phyloP scores from a whole-genome alignment of 2,329 filamentous ascomycete genomes.

The Colletotrichum sp. region DNA sequence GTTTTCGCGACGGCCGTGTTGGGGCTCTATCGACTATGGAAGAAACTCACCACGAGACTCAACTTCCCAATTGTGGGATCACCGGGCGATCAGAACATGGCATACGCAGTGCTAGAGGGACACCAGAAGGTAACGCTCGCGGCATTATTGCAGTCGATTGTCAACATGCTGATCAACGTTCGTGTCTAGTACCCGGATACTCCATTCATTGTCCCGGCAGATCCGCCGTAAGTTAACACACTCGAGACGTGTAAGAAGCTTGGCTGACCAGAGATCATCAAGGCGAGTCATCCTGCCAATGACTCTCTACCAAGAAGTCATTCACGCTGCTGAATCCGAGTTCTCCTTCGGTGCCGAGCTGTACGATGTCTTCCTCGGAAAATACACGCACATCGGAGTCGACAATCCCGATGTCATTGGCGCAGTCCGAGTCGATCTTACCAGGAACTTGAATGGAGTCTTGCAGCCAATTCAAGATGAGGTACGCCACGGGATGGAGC shows the following conservation, averaged over 20 bases:
- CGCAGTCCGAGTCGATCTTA: slow-evolving; percentile 17
- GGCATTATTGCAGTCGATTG: not conserved
- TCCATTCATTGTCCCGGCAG: slow-evolving; percentile 2
- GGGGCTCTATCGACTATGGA: not conserved
- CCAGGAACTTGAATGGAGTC: not conserved
- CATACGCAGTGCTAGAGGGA: not conserved
- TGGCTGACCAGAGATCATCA: not conserved
- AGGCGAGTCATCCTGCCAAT: slow-evolving; percentile 13
- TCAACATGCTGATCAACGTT: not conserved
- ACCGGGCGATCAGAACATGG: not conserved
- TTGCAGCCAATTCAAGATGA: slow-evolving; percentile 17
- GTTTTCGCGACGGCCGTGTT: not conserved
- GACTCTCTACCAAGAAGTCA: slow-evolving; percentile 11
- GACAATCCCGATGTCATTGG: not conserved
- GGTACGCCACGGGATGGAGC: not conserved
- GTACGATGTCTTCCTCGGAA: slow-evolving; percentile 22
- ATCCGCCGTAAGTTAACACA: not conserved
- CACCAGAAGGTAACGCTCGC: not conserved
- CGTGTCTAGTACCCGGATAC: not conserved
- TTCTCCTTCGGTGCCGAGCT: slow-evolving; percentile 10
- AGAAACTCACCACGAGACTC: not conserved
- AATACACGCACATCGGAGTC: slow-evolving; percentile 19
- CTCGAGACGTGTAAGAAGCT: not conserved
- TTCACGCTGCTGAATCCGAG: slow-evolving; percentile 2
- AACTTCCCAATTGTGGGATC: slow-evolving; percentile 3